A percentile compares a stretch with the other conserved stretches of the same genome.
phyloP scores from a whole-genome alignment of 495 filamentous ascomycete genomes.

The Penicillium antarcticum region DNA sequence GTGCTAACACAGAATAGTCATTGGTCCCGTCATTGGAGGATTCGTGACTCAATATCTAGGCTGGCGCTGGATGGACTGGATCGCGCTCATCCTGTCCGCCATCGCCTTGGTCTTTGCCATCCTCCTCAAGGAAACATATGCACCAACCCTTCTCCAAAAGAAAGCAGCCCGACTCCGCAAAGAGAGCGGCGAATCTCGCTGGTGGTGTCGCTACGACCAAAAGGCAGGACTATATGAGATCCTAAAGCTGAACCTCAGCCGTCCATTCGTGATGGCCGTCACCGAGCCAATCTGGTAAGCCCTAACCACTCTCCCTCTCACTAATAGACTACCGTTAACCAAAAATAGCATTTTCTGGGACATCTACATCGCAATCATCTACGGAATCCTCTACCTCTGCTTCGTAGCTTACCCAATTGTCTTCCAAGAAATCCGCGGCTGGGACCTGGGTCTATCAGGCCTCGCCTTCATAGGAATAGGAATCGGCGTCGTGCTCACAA shows the following conservation, averaged over 20 bases:
- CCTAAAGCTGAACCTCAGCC: constrained; percentile 67
- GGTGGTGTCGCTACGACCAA: constrained; percentile 74
- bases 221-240: constrained; percentile 50
- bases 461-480: constrained; percentile 77
- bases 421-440: constrained; percentile 68
- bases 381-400: constrained; percentile 78
- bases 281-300: constrained; percentile 78
- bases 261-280: constrained; percentile 74
- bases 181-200: constrained; percentile 69
- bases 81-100: constrained; percentile 66
- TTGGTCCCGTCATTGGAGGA: constrained; percentile 66
- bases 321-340: not conserved
- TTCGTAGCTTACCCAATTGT: constrained; percentile 81
- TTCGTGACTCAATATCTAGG: constrained; percentile 70
- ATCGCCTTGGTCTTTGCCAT: constrained; percentile 50
- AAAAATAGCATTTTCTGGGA: constrained; percentile 67
- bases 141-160: constrained; percentile 65
- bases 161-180: constrained; percentile 68
- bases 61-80: constrained; percentile 84
- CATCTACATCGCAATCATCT: constrained; percentile 62
- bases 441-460: constrained; percentile 64
- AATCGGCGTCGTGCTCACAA: constrained; percentile 63
- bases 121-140: constrained; percentile 72
- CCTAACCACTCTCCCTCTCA: not conserved
- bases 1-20: constrained; percentile 10